Evolutionary conservation across 768 basidiomycete genomes (phyloP).

Genomic region (Podaxis sp.): DNA sequence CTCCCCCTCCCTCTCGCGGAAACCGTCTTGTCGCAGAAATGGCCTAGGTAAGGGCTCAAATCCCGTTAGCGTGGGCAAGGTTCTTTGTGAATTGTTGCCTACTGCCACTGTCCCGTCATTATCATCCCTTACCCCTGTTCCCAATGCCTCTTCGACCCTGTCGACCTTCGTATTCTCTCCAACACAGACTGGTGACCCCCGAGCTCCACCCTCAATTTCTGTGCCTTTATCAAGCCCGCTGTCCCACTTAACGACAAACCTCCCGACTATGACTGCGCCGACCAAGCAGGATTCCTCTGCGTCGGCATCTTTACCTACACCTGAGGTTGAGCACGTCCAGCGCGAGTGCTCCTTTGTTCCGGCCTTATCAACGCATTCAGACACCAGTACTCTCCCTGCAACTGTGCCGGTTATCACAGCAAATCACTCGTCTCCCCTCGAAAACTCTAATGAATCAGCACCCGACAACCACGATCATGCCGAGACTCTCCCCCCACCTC

Average conservation of each 20-base stretch:
- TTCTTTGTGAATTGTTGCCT: conserved; percentile 15
- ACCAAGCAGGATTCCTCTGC: neutral
- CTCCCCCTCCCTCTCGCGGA: conserved; percentile 1
- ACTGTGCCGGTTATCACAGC: conserved; percentile 5
- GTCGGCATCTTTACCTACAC: conserved; percentile 3
- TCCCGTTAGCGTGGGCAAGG: conserved; percentile 21
- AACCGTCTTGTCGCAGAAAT: neutral
- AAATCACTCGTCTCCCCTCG: conserved; percentile 2
- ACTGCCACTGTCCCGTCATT: conserved; percentile 10
- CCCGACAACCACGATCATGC: neutral
- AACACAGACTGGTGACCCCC: conserved; percentile 5
- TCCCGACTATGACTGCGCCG: neutral
- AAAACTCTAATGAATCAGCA: neutral
- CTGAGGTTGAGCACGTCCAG: conserved; percentile 5
- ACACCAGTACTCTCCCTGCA: neutral
- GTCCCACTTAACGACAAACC: neutral
- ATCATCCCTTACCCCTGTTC: conserved; percentile 5
- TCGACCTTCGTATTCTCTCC: neutral
- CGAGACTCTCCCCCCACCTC: conserved; percentile 28
- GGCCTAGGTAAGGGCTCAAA: conserved; percentile 1
- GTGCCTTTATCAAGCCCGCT: conserved; percentile 5
- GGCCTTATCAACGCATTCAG: neutral
- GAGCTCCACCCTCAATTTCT: neutral
- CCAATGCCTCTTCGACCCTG: conserved; percentile 4
- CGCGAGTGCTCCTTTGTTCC: neutral